Evolutionary conservation across 176 grass and related monocot genomes (phyloP).

Genomic region (Zoysia pacifica): DNA sequence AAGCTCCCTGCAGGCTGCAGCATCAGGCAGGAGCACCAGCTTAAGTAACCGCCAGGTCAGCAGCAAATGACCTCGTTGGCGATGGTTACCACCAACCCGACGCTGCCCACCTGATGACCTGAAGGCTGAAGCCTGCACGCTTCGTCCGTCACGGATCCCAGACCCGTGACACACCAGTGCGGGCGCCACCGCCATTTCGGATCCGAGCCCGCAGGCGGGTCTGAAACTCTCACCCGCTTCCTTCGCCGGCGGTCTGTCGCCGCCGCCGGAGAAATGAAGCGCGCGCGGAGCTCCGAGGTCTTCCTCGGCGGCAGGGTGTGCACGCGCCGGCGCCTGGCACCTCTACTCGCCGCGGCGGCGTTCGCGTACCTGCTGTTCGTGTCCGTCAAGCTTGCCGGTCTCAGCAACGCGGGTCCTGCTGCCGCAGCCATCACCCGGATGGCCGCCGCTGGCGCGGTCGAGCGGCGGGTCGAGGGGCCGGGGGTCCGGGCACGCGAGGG

Average conservation of each 20-base stretch:
- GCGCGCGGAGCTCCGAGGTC: constrained; percentile 43
- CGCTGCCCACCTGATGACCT: neutral
- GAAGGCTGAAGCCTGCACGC: neutral
- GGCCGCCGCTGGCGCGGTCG: neutral
- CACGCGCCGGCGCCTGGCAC: constrained; percentile 31
- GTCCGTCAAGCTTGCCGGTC: constrained; percentile 53
- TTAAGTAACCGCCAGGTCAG: constrained; percentile 28
- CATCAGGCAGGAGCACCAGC: too few relatives aligned
- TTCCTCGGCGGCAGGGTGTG: constrained; percentile 24
- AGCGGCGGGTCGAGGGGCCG: neutral
- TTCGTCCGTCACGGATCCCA: neutral
- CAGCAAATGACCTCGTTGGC: neutral
- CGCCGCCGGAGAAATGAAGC: constrained; percentile 38
- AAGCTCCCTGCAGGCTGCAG: too few relatives aligned
- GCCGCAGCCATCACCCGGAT: neutral
- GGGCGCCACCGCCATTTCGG: neutral
- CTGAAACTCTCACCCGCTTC: neutral
- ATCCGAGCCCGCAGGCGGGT: constrained; percentile 23
- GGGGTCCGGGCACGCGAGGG: neutral
- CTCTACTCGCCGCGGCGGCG: constrained; percentile 41
- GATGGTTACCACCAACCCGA: neutral
- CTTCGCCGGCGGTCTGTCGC: neutral
- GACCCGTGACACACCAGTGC: neutral
- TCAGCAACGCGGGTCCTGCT: constrained; percentile 28
- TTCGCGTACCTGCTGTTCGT: constrained; percentile 61